Percentiles rank a stretch among this genome's conserved stretches.
Conservation (phyloP, 257 asterid species). For the Craterostigma plantagineum region DNA sequence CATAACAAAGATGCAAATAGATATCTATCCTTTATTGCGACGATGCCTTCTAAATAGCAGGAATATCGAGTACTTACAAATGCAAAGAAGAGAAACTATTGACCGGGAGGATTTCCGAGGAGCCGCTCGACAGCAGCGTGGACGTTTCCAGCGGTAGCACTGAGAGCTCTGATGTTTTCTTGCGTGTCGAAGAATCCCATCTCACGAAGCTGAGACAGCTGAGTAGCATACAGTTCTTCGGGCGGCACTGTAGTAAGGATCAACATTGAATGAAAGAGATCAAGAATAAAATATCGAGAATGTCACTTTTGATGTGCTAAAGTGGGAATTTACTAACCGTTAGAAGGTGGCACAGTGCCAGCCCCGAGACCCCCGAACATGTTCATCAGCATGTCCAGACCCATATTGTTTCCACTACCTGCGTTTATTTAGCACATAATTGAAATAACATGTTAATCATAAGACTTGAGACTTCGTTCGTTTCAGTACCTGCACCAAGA, state of each 20-base stretch:
- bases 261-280: too few relatives aligned
- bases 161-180: conserved; percentile 38
- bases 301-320: background rate
- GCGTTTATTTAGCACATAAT: conserved; percentile 3
- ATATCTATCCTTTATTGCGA: too few relatives aligned
- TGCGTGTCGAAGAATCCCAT: conserved; percentile 49
- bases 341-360: conserved; percentile 22
- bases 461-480: conserved; percentile 3
- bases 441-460: background rate
- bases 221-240: conserved; percentile 43
- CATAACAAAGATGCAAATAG: too few relatives aligned
- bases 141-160: conserved; percentile 40
- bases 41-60: too few relatives aligned
- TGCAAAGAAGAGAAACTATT: background rate
- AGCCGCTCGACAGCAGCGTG: conserved; percentile 51
- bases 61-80: too few relatives aligned
- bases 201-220: conserved; percentile 41
- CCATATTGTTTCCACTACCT: conserved; percentile 18
- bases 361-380: conserved; percentile 46
- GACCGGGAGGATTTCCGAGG: conserved; percentile 29
- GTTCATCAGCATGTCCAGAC: conserved; percentile 28
- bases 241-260: conserved; percentile 41
- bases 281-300: background rate
- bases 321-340: conserved; percentile 13
- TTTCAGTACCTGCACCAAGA: too few relatives aligned